Evolutionary conservation across 768 basidiomycete genomes (phyloP), one percentile per base, ranked within the genome.

Genomic region (Suillus weaverae): DNA sequence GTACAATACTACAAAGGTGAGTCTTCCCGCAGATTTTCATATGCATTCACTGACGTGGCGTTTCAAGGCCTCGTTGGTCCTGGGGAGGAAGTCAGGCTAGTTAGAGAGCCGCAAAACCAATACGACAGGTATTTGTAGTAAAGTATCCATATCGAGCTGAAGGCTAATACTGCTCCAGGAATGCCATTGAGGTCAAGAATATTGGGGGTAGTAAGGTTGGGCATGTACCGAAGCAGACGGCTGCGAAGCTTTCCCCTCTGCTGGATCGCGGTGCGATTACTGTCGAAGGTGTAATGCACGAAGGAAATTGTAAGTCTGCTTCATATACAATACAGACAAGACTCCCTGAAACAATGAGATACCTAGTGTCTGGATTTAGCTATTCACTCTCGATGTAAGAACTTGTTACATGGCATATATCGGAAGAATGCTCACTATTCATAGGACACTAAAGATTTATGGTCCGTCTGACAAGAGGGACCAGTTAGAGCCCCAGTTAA

Each of bases 161-260:
- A 39, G 20, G 22, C 61, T 14, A 33, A 62, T 57, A 1, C 55
- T 4, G 9, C 35, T 35, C 20, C 62, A 92, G 89, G 35, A 92
- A 93, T 74, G 89, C 91, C 2, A 88, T 94, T 32, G 86, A 92
- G 79, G 93, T 95, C 33, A 81, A 85, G 72, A 96, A 96, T 71
- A 93, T 94, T 48, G 80, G 83, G 2, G 80, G 81, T 1, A 78
- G 78, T 14, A 90, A 94, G 83, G 93, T 96, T 3, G 94, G 94
- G 2, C 94, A 95, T 76, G 72, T 95, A 30, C 88, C 91, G 2
- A 82, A 84, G 39, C 77, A 75, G 26, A 81, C 89, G 14, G 91
- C 86, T 0, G 61, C 73, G 0, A 83, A 84, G 68, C 79, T 95
- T 20, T 84, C 94, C 5, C 87, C 90, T 1, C 78, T 95, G 30